Base-by-base conservation (phyloP, 805 yeast genomes). In the Brettanomyces nanus region DNA sequence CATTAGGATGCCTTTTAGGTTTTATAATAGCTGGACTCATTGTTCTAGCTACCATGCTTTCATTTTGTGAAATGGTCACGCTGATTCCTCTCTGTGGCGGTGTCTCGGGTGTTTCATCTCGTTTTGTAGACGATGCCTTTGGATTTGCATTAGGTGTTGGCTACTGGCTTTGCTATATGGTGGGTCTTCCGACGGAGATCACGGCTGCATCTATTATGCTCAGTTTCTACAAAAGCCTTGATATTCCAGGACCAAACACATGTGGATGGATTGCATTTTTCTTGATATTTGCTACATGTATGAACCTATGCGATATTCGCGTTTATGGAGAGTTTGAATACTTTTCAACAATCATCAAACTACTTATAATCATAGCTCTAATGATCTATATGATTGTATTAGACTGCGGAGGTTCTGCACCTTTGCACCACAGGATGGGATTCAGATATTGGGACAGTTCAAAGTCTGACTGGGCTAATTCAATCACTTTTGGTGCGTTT, bases 1-100 rank as follows among this genome's bases (percentile, higher is more conserved):
- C 90, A 1, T 61, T 83, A 37, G 94, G 94, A 0, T 74, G 85
- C 6, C 58, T 83, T 4, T 47, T 83, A 11, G 89, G 90, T 2
- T 82, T 77, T 52, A 39, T 69, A 0, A 59, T 82, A 7, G 69
- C 84, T 20, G 92, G 89, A 0, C 51, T 74, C 2, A 64, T 83
- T 10, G 87, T 83, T 2, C 54, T 80, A 19, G 71, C 80, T 1
- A 77, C 90, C 1, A 75, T 83, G 71, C 59, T 77, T 13, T 77
- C 86, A 4, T 80, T 81, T 54, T 85, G 90, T 42, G 94, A 83
- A 54, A 81, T 83, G 81, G 80, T 82, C 4, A 80, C 92, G 0
- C 65, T 84, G 41, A 76, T 83, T 17, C 86, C 92, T 0, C 71
- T 80, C n/a, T 80, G 81, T 17, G 84, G 83, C 31, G 87, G 90